Base-by-base conservation (phyloP, 148 eudicot genomes). In the Limonium bicolor region DNA sequence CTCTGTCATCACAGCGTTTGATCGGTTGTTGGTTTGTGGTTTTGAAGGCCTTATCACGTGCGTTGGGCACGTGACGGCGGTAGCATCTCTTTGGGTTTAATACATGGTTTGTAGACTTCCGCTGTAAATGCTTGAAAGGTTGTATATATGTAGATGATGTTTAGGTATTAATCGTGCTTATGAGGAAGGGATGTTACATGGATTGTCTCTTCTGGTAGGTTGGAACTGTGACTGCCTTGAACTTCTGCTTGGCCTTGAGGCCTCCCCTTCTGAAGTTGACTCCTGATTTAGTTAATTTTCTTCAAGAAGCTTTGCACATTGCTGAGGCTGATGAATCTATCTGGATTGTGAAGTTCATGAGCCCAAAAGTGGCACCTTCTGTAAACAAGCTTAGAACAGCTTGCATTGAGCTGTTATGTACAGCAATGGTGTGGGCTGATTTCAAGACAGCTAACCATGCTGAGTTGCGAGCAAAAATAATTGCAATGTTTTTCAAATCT, bases 351-450 rank as follows among this genome's bases (percentile, higher is more conserved):
- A 90, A 85, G 62, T 80, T 50, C 71, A 73, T 90, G 82, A 90
- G 78, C 55, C 82, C 99, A 34, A 90, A 85, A 71, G 74, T 81
- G 44, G 87, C 90, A 16, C 66, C 76, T 26, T 78, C 99, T 13
- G 71, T 84, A 54, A 78, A 67, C 64, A 90, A 78, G 62, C 88
- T 90, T 27, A 84, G 95, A 38, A 90, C 99, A 23, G 80, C 88
- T 67, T 90, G 95, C 72, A 90, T 90, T 64, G 99, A 90, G 67
- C 66, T 90, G 30, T 66, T 90, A 33, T 90, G 99, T 65, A 90
- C 99, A 36, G 95, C 99, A 46, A 90, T 90, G 99, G 82, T 95
- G 27, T 90, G 99, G 95, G 59, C 93, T 48, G 95, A 90, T 68
- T 85, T 90, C 53, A 90, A 82, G 61, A 81, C 93, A 13, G 82